These are phyloP conservation scores for Septoria linicola DNA, from an alignment of 2,329 filamentous ascomycete genomes.

Conservation along the genomic window DNA sequence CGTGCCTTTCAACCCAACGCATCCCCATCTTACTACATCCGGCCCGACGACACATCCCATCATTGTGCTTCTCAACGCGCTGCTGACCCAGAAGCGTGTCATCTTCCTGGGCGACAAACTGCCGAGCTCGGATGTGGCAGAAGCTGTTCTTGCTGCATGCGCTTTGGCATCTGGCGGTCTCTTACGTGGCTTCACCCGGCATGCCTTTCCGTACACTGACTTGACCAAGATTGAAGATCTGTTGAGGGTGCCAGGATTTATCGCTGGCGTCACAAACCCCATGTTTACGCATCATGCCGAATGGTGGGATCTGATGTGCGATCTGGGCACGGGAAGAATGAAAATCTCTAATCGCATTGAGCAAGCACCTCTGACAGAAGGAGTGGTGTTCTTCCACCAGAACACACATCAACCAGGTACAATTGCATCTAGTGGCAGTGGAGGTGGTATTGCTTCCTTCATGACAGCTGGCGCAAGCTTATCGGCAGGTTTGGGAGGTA, in stretches of 20 bases:
- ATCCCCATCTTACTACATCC: constrained; percentile 90
- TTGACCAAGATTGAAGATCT: constrained; percentile 96
- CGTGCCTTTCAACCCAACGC: constrained; percentile 73
- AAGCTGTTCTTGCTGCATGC: constrained; percentile 96
- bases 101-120: constrained; percentile 95
- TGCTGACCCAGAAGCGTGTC: constrained; percentile 92
- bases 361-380: constrained; percentile 75
- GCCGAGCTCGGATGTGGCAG: constrained; percentile 91
- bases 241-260: constrained; percentile 93
- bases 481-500: constrained; percentile 38
- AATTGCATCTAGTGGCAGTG: constrained; percentile 28
- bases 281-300: constrained; percentile 92
- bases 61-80: constrained; percentile 88
- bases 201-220: constrained; percentile 97
- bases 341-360: constrained; percentile 92
- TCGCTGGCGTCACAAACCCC: constrained; percentile 95
- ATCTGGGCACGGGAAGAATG: constrained; percentile 86
- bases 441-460: constrained; percentile 31
- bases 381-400: constrained; percentile 82
- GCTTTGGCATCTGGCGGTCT: constrained; percentile 88
- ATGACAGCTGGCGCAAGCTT: constrained; percentile 37
- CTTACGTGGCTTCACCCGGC: constrained; percentile 88
- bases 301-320: constrained; percentile 98
- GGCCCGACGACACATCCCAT: constrained; percentile 89
- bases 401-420: constrained; percentile 30